Base-by-base conservation (phyloP, 208 protist species). In the Leishmania amazonensis region DNA sequence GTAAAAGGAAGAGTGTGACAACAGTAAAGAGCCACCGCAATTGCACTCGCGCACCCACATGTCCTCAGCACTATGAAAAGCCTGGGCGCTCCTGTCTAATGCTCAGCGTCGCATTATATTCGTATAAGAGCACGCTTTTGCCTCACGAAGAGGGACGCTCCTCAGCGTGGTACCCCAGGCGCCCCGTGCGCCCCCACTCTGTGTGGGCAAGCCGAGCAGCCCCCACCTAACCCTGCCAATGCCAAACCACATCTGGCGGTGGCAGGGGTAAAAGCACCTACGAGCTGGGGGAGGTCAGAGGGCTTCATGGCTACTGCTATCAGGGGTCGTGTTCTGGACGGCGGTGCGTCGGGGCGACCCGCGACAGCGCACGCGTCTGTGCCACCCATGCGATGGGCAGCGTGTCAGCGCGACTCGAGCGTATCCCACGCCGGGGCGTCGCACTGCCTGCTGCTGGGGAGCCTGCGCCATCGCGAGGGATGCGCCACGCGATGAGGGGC, bases 1-100 rank as follows among this genome's bases (percentile, higher is more conserved):
- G 57, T 28, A 45, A 75, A 71, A 76, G 77, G 77, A 81, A 78
- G 78, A 80, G 9, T 28, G n/a, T 6, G 8, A 24, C 13, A 73
- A n/a, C 19, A 11, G 68, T 31, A 73, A 47, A 73, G 4, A 73
- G 8, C 35, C 42, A 8, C 68, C 35, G n/a, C 40, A 19, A 73
- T 15, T 7, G 19, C 35, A n/a, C 38, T 49, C 65, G 42, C 42
- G 3, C 42, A 28, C 31, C 4, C 35, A 15, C 19, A 47, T 3
- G 19, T 11, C 42, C 2, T 73, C 65, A 35, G 17, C 21, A n/a
- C 13, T 15, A 51, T 3, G 42, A 9, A n/a, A 21, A 49, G 24
- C 9, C 42, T 0, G 42, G 1, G 19, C 28, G 15, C 68, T 71
- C 19, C 5, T 2, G 42, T 47, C 17, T 28, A 19, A 47, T 49